Evolutionary conservation across 176 grass and related monocot species (phyloP).

Genomic region (Avena atlantica): DNA sequence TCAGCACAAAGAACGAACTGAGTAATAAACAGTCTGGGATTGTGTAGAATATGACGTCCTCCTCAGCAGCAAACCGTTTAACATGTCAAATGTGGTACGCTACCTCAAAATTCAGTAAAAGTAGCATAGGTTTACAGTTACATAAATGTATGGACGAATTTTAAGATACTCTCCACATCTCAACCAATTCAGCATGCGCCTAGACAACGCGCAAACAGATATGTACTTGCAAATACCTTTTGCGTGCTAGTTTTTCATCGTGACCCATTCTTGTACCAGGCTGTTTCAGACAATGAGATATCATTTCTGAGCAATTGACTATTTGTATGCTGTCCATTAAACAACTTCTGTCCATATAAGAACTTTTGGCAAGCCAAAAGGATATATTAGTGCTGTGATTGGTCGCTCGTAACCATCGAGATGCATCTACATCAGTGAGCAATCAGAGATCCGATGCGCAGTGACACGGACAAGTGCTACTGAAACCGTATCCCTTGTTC

Average conservation of each 20-base stretch:
- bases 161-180: background rate
- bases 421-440: background rate
- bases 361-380: too few relatives aligned
- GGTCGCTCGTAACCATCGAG: background rate
- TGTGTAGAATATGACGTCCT: background rate
- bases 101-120: background rate
- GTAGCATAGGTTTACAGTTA: background rate
- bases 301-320: background rate
- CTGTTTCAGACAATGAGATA: background rate
- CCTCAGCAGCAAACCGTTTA: background rate
- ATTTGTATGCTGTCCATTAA: too few relatives aligned
- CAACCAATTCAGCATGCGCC: background rate
- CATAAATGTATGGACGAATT: background rate
- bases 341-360: too few relatives aligned
- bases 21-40: background rate
- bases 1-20: background rate
- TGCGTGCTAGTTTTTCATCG: background rate
- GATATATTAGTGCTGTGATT: background rate
- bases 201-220: background rate
- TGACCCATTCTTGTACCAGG: background rate
- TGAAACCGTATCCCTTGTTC: slow-evolving; percentile 63
- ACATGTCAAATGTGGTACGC: background rate
- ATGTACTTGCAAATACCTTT: background rate
- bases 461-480: slow-evolving; percentile 32
- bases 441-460: background rate